A percentile compares a stretch with the other conserved stretches of the same genome.
phyloP scores from a whole-genome alignment of 169 alveolate species.

The Plasmodium billcollinsi region DNA sequence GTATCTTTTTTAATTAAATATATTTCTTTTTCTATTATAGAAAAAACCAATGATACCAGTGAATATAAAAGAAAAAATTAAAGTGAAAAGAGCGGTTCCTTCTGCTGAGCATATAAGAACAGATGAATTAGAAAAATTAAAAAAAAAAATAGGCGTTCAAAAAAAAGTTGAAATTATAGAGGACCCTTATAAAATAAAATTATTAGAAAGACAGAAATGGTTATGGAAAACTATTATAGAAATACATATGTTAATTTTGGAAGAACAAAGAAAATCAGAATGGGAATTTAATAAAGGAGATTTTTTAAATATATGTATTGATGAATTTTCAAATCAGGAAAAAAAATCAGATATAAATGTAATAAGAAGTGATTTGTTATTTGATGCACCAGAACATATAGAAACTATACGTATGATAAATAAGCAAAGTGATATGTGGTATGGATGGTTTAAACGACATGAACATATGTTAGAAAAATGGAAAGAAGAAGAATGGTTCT shows the following conservation, averaged over 20 bases:
- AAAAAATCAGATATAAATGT: background rate
- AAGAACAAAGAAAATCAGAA: background rate
- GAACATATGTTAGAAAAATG: background rate
- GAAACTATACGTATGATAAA: too few relatives aligned
- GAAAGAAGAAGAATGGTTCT: background rate
- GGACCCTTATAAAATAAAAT: background rate
- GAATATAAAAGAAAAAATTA: too few relatives aligned
- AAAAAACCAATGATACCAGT: too few relatives aligned
- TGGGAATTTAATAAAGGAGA: slow-evolving; percentile 1
- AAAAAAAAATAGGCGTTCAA: background rate
- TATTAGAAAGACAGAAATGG: too few relatives aligned
- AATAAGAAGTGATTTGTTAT: background rate
- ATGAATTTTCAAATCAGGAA: background rate
- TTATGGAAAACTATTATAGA: slow-evolving; percentile 4
- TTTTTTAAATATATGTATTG: background rate
- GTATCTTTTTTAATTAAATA: too few relatives aligned
- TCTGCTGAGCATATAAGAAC: background rate
- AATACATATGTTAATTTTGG: background rate
- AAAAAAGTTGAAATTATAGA: background rate
- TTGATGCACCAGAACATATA: too few relatives aligned
- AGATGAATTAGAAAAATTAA: background rate
- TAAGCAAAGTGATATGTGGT: background rate
- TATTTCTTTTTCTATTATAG: too few relatives aligned
- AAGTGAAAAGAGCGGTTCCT: background rate
- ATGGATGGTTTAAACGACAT: background rate